Evolutionary conservation across 2,329 filamentous ascomycete species (phyloP).

Genomic region (Pseudohalonectria lignicola): DNA sequence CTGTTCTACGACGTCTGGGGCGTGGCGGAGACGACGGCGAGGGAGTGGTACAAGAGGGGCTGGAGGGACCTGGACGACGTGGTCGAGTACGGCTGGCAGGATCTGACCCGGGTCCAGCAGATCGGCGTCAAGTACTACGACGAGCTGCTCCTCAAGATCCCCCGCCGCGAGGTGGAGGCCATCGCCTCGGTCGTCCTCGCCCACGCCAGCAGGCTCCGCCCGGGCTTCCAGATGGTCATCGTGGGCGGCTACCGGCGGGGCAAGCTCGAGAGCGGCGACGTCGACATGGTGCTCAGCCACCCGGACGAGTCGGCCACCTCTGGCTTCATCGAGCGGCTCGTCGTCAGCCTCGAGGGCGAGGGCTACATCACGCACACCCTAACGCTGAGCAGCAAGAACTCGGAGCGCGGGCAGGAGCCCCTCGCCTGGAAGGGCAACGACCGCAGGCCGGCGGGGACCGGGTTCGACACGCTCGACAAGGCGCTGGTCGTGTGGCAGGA

Average conservation of each 20-base stretch:
- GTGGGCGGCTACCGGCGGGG: conserved; percentile 77
- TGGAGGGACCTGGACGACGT: conserved; percentile 84
- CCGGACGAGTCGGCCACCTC: conserved; percentile 57
- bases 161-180: conserved; percentile 58
- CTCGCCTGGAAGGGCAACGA: conserved; percentile 38
- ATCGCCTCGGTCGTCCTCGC: conserved; percentile 54
- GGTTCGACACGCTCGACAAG: conserved; percentile 86
- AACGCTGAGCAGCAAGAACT: conserved; percentile 56
- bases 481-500: conserved; percentile 88
- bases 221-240: conserved; percentile 46
- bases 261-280: conserved; percentile 64
- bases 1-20: conserved; percentile 83
- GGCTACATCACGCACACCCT: conserved; percentile 76
- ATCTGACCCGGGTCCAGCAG: conserved; percentile 70
- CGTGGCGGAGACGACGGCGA: conserved; percentile 72
- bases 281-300: conserved; percentile 78
- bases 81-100: conserved; percentile 69
- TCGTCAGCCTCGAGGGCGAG: conserved; percentile 56
- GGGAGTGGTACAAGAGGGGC: conserved; percentile 67
- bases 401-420: conserved; percentile 57
- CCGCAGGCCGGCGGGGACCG: conserved; percentile 29
- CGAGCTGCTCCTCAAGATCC: conserved; percentile 64
- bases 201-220: conserved; percentile 54
- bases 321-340: conserved; percentile 61
- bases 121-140: conserved; percentile 92